Base-by-base conservation (phyloP, 2,329 filamentous ascomycete species). In the Parascedosporium putredinis region DNA sequence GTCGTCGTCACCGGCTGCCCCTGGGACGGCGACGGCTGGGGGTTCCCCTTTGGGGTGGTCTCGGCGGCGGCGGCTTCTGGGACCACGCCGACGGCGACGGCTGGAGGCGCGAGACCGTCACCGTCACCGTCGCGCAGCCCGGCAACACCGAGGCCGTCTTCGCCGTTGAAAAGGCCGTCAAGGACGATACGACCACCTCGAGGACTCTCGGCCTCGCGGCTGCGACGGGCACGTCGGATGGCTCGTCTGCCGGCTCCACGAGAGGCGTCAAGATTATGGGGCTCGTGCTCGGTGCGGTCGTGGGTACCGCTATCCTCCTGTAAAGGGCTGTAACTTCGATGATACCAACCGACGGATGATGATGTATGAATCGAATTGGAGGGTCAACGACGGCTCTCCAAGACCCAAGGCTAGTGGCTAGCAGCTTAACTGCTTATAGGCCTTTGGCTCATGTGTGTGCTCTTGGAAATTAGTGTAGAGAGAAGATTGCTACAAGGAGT, bases 1-100 rank as follows among this genome's bases (percentile, higher is more conserved):
- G 58, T 59, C 23, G 58, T 57, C 14, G 55, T 59, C 16, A 59
- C 58, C 7, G 57, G 57, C 3, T 60, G 58, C 45, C 56, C 58
- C 4, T 58, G 58, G 50, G 49, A 57, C 24, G 58, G 55, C 50
- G 50, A 54, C 33, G 50, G 38, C 12, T 54, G 52, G 52, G 55
- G 55, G 14, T 57, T 53, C 25, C 54, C 54, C 16, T 55, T 55
- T 58, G 57, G 56, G 53, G 50, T 5, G 55, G 52, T 6, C 49
- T 54, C n/a, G 56, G 57, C 25, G 54, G 52, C 40, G 49, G 51
- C 18, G 52, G 49, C 3, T 55, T 55, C 51, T 57, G 56, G 56
- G 50, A 51, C 20, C 24, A 52, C 31, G 44, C 52, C 47, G n/a
- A n/a, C n/a, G 50, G 52, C 2, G 49, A 55, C 5, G 58, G 58